These are phyloP conservation scores for Leishmania amazonensis DNA, from an alignment of 208 protist genomes.

Conservation along the genomic window DNA sequence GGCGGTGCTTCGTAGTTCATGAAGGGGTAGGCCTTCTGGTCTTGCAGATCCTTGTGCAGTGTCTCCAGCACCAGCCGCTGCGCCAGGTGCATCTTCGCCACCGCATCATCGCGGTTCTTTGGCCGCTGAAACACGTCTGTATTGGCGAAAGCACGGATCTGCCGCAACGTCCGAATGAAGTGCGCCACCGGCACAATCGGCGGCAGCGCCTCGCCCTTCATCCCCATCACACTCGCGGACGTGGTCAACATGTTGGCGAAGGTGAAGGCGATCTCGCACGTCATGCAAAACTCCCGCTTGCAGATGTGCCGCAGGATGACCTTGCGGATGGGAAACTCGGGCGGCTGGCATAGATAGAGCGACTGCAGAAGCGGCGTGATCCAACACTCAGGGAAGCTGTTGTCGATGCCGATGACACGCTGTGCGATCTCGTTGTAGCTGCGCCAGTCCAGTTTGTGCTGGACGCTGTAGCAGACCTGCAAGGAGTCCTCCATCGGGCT, in stretches of 20 bases:
- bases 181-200: slow-evolving; percentile 87
- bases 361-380: slow-evolving; percentile 83
- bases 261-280: slow-evolving; percentile 87
- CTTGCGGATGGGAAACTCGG: slow-evolving; percentile 80
- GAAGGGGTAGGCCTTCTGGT: slow-evolving; percentile 82
- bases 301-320: slow-evolving; percentile 85
- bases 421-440: slow-evolving; percentile 82
- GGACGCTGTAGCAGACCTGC: slow-evolving; percentile 84
- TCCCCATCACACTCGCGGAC: slow-evolving; percentile 46
- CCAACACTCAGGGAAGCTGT: slow-evolving; percentile 92
- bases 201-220: slow-evolving; percentile 63
- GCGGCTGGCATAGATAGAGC: slow-evolving; percentile 85
- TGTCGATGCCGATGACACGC: slow-evolving; percentile 82
- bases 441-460: slow-evolving; percentile 82
- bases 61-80: slow-evolving; percentile 74
- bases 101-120: slow-evolving; percentile 81
- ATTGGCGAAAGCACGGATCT: slow-evolving; percentile 55
- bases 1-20: slow-evolving; percentile 55
- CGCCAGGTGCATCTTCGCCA: slow-evolving; percentile 82
- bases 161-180: slow-evolving; percentile 83
- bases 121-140: slow-evolving; percentile 70
- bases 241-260: slow-evolving; percentile 90
- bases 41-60: slow-evolving; percentile 79
- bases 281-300: slow-evolving; percentile 82
- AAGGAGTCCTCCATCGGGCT: slow-evolving; percentile 79